Base-by-base conservation (phyloP, 305 asterid genomes). In the Solanum hybrid region DNA sequence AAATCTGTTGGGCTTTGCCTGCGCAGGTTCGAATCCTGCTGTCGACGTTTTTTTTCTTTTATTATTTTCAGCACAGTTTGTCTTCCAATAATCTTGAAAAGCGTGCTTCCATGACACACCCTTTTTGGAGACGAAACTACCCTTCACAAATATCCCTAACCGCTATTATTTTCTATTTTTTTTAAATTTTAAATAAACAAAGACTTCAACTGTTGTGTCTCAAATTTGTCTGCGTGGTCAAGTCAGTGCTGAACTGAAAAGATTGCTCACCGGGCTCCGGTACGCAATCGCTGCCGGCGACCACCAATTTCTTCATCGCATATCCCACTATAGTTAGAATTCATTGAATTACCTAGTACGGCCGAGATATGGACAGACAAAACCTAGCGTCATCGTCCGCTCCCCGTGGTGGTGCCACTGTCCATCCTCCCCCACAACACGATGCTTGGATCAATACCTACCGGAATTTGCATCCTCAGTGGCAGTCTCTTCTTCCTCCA, bases 1-100 rank as follows among this genome's bases (percentile, higher is more conserved):
- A 96, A 97, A 95, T 96, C 99, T 97, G 98, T 96, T 96, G 98
- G 98, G 99, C 99, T 97, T 80, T 96, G 98, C 99, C 98, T 96
- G 98, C 98, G 98, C 99, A 97, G 99, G 99, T 96, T 97, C 98
- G 98, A 97, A 95, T 97, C 98, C 98, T 97, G 97, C 99, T 96
- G 98, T 96, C 93, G 99, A 96, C 99, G 98, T 5, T 72, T 2
- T 11, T n/a, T 1, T 66, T n/a, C 12, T 60, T 60, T 60, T 3
- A 9, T 60, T 60, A 60, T 22, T 60, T 60, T 60, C 5, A 60
- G 72, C 72, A 60, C 71, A 22, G 12, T 20, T 5, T 12, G 72
- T 22, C 72, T 60, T 27, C 27, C 72, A 42, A 82, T 31, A 82
- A 82, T 82, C 72, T 82, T 27, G 87, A 82, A 82, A 35, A 34